Conservation (phyloP, 2,329 filamentous ascomycete genomes). For the Diaporthe sp. region DNA sequence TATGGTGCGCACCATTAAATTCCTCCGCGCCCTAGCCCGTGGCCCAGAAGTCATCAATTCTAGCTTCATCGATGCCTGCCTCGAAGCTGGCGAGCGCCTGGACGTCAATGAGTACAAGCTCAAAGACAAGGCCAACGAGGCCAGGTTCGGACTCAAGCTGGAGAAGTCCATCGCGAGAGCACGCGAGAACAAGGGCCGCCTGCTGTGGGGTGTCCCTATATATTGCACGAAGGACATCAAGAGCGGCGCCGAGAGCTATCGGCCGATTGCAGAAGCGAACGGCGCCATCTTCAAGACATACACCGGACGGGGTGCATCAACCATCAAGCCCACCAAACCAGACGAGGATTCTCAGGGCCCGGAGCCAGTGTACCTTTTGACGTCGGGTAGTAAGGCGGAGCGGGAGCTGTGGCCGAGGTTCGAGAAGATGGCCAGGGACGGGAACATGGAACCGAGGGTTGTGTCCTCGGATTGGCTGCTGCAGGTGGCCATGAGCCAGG, state of each 20-base stretch:
- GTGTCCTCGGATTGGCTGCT: slow-evolving; percentile 92
- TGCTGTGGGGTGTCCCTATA: slow-evolving; percentile 82
- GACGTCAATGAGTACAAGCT: slow-evolving; percentile 77
- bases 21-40: slow-evolving; percentile 87
- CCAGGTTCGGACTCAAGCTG: slow-evolving; percentile 78
- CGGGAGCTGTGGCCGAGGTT: slow-evolving; percentile 85
- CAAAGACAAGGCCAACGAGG: slow-evolving; percentile 80
- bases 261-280: slow-evolving; percentile 88
- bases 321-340: slow-evolving; percentile 73
- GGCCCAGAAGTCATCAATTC: slow-evolving; percentile 84
- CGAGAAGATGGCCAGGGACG: slow-evolving; percentile 80
- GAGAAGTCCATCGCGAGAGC: slow-evolving; percentile 78
- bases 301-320: slow-evolving; percentile 78
- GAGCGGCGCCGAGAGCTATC: slow-evolving; percentile 88
- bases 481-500: slow-evolving; percentile 89
- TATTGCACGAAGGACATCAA: slow-evolving; percentile 87
- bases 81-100: slow-evolving; percentile 77
- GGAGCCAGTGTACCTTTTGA: slow-evolving; percentile 88
- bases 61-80: slow-evolving; percentile 82
- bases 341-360: slow-evolving; percentile 74
- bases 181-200: slow-evolving; percentile 79
- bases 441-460: slow-evolving; percentile 84
- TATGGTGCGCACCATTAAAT: slow-evolving; percentile 92
- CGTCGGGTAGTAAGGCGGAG: slow-evolving; percentile 76
- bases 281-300: slow-evolving; percentile 87